Conservation (phyloP, 805 yeast genomes). For the Metschnikowia borealis region DNA sequence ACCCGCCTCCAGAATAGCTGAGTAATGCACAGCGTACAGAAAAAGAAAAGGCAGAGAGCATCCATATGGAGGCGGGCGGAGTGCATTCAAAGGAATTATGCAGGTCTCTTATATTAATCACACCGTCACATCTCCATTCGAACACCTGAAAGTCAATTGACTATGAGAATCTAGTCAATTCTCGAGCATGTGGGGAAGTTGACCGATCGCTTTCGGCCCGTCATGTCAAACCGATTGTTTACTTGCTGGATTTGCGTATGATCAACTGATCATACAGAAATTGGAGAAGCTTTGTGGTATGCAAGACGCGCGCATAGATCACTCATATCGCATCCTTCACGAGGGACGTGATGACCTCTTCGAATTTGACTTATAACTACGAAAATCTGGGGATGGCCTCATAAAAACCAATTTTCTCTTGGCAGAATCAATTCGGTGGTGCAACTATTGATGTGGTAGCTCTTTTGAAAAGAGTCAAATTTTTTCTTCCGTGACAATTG, state of each 20-base stretch:
- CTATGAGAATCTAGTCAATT: background rate
- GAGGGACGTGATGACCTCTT: conserved; percentile 3
- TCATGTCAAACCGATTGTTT: background rate
- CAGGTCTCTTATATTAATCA: background rate
- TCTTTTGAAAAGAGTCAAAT: no score
- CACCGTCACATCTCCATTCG: background rate
- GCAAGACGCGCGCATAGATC: conserved; percentile 6
- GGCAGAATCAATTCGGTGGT: background rate
- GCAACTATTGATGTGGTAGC: background rate
- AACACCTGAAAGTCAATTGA: background rate
- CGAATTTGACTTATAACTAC: background rate
- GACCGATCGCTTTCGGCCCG: background rate
- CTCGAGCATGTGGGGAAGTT: background rate
- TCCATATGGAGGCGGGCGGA: background rate
- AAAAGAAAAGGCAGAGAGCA: conserved; percentile 2
- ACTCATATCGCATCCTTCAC: conserved; percentile 3
- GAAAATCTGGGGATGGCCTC: background rate
- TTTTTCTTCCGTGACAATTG: background rate
- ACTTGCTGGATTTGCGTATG: background rate
- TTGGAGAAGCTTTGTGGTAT: background rate
- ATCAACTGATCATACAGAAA: background rate
- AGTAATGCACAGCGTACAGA: conserved; percentile 2
- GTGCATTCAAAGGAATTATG: conserved; percentile 1
- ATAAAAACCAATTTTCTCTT: background rate
- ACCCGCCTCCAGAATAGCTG: background rate